Evolutionary conservation across 129 eudicot genomes (phyloP).

Genomic region (Saussurea involucrata): DNA sequence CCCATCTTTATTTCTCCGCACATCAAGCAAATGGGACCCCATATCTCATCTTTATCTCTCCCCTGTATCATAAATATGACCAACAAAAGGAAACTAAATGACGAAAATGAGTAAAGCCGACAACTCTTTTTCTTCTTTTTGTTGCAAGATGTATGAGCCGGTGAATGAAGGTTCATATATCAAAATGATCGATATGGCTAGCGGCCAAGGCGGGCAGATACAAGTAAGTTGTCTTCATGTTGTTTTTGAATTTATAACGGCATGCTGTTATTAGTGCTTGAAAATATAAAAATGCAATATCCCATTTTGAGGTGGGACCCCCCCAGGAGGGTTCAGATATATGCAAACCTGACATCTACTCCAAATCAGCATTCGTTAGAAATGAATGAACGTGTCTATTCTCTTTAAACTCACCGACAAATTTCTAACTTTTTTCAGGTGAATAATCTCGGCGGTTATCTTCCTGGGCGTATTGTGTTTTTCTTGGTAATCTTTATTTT

Average conservation of each 20-base stretch:
- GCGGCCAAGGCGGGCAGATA: slow-evolving; percentile 97
- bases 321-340: too few species aligned
- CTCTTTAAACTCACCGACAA: not conserved
- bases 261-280: not conserved
- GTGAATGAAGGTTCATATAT: slow-evolving; percentile 98
- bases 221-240: slow-evolving; percentile 48
- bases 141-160: slow-evolving; percentile 80
- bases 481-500: slow-evolving; percentile 60
- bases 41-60: not conserved
- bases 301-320: not conserved
- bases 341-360: not conserved
- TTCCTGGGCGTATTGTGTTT: slow-evolving; percentile 95
- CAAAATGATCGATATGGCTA: slow-evolving; percentile 96
- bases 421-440: slow-evolving; percentile 50
- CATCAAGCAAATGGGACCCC: not conserved
- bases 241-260: not conserved
- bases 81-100: not conserved
- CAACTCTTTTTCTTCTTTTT: not conserved
- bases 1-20: not conserved
- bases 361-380: not conserved
- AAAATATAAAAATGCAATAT: not conserved
- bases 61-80: not conserved
- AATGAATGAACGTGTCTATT: not conserved
- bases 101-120: not conserved
- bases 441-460: slow-evolving; percentile 94